A percentile compares a stretch with the other conserved stretches of the same genome.
These are phyloP conservation scores for Pseudisothecium myosuroides DNA, from an alignment of 225 moss, liverwort and hornwort species.

Conservation along the genomic window DNA sequence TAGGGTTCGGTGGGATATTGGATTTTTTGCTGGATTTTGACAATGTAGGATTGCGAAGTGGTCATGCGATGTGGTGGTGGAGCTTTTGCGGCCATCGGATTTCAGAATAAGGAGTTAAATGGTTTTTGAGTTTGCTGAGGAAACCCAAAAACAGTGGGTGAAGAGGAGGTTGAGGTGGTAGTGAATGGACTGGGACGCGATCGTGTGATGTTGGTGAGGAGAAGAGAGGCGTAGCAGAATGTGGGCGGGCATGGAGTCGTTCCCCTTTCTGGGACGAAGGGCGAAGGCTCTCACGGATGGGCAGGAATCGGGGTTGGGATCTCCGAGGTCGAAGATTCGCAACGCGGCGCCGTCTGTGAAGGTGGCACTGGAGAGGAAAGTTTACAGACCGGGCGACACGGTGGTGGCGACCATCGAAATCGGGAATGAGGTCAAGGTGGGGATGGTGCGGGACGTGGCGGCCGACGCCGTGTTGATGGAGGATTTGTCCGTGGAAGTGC, in stretches of 20 bases:
- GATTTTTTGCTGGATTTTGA: not conserved
- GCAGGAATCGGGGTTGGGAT: conserved; percentile 11
- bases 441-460: conserved; percentile 23
- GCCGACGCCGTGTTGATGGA: conserved; percentile 84
- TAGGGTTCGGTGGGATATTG: not conserved
- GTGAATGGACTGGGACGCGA: not conserved
- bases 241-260: conserved; percentile 40
- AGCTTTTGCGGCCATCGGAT: not conserved
- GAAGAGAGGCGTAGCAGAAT: conserved; percentile 2
- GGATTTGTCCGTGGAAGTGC: conserved; percentile 82
- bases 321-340: conserved; percentile 3
- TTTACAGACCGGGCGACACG: conserved; percentile 81
- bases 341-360: conserved; percentile 48
- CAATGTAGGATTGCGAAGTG: not conserved
- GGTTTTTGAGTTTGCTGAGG: not conserved
- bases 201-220: not conserved
- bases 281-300: conserved; percentile 8
- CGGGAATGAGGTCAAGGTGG: conserved; percentile 15
- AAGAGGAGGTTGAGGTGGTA: too few relatives aligned
- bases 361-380: conserved; percentile 64
- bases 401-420: conserved; percentile 75
- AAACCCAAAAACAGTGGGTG: too few relatives aligned
- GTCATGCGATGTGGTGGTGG: not conserved
- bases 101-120: not conserved
- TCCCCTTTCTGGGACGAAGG: conserved; percentile 37